A percentile compares a stretch with the other conserved stretches of the same genome.
Conservation (phyloP, 2,329 filamentous ascomycete genomes). For the Botryotinia globosa region DNA sequence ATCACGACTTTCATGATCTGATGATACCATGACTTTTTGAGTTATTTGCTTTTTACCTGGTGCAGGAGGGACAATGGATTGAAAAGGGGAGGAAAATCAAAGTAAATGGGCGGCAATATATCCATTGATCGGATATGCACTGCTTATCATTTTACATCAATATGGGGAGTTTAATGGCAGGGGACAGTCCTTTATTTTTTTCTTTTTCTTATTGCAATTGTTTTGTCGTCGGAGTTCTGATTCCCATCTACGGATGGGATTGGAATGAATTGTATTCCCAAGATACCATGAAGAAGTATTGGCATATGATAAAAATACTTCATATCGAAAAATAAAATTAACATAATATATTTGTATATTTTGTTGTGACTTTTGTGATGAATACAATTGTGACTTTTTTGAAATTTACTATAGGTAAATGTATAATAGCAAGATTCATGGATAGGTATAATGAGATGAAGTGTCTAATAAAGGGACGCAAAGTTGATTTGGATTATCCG, state of each 20-base stretch:
- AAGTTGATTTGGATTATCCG: too few relatives aligned
- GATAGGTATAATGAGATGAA: neutral
- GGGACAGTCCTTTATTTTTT: constrained; percentile 14
- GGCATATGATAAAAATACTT: constrained; percentile 15
- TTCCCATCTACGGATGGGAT: neutral
- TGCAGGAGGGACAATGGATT: neutral
- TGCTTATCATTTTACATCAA: constrained; percentile 14
- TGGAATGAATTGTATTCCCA: constrained; percentile 12
- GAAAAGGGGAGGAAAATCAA: constrained; percentile 3
- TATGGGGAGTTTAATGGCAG: constrained; percentile 21
- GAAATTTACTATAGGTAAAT: neutral
- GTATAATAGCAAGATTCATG: neutral
- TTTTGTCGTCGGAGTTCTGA: constrained; percentile 4
- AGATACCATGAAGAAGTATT: constrained; percentile 19
- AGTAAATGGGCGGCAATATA: neutral
- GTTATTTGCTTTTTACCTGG: constrained; percentile 1
- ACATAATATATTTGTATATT: neutral
- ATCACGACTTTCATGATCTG: constrained; percentile 21
- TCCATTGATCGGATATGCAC: constrained; percentile 10
- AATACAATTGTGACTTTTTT: neutral
- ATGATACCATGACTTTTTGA: constrained; percentile 15
- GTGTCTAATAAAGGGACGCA: neutral
- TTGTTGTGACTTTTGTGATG: neutral
- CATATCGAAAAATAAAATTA: constrained; percentile 10
- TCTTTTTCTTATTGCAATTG: constrained; percentile 6